Percentiles rank a stretch among this genome's conserved stretches.
Evolutionary conservation across 1,284 basidiomycete genomes (phyloP).

Genomic region (Laetiporus sulphureus): DNA sequence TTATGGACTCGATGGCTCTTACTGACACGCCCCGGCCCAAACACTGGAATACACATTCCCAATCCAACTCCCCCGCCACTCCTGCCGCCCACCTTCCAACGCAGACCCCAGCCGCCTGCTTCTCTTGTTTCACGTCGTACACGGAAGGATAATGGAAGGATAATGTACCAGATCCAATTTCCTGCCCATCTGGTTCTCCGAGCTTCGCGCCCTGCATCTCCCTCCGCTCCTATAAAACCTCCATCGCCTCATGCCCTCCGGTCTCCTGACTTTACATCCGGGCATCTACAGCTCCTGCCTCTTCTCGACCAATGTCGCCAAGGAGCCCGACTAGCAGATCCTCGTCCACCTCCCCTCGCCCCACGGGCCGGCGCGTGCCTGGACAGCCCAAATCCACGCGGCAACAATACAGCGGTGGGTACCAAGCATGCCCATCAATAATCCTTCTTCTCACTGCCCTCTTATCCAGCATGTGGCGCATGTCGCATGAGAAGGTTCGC

Average conservation of each 20-base stretch:
- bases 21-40: no score
- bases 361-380: slow-evolving; percentile 15
- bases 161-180: no score
- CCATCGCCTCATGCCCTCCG: slow-evolving; percentile 8
- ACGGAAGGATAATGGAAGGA: no score
- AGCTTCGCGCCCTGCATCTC: slow-evolving; percentile 5
- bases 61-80: no score
- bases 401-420: slow-evolving; percentile 21
- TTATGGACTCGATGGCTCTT: no score
- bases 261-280: slow-evolving; percentile 9
- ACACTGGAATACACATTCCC: no score
- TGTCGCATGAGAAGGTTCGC: slow-evolving; percentile 78
- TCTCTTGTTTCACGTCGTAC: no score
- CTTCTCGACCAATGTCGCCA: slow-evolving; percentile 42
- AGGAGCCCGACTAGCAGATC: slow-evolving; percentile 15
- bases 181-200: slow-evolving; percentile 14
- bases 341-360: slow-evolving; percentile 18
- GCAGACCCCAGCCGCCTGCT: no score
- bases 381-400: slow-evolving; percentile 20
- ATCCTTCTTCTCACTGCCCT: slow-evolving; percentile 6
- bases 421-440: slow-evolving; percentile 10
- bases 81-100: no score
- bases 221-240: slow-evolving; percentile 10
- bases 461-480: slow-evolving; percentile 71
- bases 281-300: slow-evolving; percentile 4